Base-by-base conservation (phyloP, 805 yeast species). In the Pichia sporocuriosa region DNA sequence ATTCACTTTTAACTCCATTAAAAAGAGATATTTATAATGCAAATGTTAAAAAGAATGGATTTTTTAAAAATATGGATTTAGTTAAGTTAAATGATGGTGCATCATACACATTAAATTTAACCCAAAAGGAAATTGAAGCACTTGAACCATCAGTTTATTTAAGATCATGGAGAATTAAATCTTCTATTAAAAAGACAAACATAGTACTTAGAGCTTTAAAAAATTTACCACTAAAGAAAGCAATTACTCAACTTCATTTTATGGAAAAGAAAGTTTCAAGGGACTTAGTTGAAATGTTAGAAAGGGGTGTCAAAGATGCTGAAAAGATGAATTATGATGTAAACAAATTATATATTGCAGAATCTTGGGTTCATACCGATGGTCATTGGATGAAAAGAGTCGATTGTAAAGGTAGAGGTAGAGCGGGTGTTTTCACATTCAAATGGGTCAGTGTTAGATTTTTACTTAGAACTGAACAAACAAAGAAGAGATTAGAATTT, bases 181-280 rank as follows among this genome's bases (percentile, higher is more conserved):
- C 89, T n/a, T 81, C 95, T 6, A 75, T 82, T 69, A 90, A 90
- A 65, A 90, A 90, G 65, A 86, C 93, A 34, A 86, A 86, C 10
- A 68, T 79, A 30, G 83, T 87, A 37, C 69, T 85, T 50, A 73
- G 97, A 51, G 76, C 88, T 56, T 73, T 89, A 44, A 74, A 85
- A 43, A 81, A 81, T 26, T 65, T 84, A 63, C 73, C 77, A 40
- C 77, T 85, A 27, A 75, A 79, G 52, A 76, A 75, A 32, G 97
- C 97, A 39, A 83, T 90, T 52, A 86, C 90, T 31, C 97, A 89
- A 66, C 80, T 89, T 53, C 97, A 90, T 62, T 90, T 90, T 69
- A 77, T 79, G 59, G 73, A 79, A 36, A 87, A 86, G 65, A 77
- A 81, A 54, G 75, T 88, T 62, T 76, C 94, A 25, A 72, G 81